These are phyloP conservation scores for Adansonia digitata DNA, from an alignment of 345 rosid species.

Conservation along the genomic window DNA sequence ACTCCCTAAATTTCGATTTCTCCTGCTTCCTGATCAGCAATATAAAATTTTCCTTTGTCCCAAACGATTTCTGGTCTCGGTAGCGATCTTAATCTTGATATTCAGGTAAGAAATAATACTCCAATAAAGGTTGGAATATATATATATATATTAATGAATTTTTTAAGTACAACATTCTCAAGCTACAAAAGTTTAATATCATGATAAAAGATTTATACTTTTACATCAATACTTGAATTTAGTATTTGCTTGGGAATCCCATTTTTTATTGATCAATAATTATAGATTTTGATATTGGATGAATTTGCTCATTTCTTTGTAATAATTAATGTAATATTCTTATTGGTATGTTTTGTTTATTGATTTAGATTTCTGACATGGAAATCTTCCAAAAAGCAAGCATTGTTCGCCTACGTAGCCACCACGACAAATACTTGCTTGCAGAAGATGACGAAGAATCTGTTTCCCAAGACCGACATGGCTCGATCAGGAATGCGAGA, in stretches of 20 bases:
- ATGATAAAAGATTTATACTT: no score
- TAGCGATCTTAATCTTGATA: neutral
- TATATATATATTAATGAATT: no score
- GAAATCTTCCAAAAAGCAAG: constrained; percentile 61
- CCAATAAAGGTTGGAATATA: no score
- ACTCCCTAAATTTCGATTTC: neutral
- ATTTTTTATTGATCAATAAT: neutral
- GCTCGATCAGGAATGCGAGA: constrained; percentile 44
- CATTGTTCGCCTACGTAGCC: constrained; percentile 64
- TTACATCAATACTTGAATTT: neutral
- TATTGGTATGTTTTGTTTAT: neutral
- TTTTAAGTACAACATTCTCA: no score
- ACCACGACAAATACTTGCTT: constrained; percentile 73
- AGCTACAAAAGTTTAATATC: no score
- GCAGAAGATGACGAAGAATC: constrained; percentile 65
- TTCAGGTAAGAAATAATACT: neutral
- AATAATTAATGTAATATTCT: neutral
- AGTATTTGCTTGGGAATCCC: neutral
- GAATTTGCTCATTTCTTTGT: no score
- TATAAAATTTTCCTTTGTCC: neutral
- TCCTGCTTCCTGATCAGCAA: neutral
- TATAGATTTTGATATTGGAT: neutral
- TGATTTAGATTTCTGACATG: constrained; percentile 28
- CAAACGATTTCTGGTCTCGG: neutral
- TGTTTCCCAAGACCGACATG: constrained; percentile 60